Evolutionary conservation across 2,329 filamentous ascomycete species (phyloP), one percentile per base, ranked within the genome.

Genomic region (Delphinella strobiligena): DNA sequence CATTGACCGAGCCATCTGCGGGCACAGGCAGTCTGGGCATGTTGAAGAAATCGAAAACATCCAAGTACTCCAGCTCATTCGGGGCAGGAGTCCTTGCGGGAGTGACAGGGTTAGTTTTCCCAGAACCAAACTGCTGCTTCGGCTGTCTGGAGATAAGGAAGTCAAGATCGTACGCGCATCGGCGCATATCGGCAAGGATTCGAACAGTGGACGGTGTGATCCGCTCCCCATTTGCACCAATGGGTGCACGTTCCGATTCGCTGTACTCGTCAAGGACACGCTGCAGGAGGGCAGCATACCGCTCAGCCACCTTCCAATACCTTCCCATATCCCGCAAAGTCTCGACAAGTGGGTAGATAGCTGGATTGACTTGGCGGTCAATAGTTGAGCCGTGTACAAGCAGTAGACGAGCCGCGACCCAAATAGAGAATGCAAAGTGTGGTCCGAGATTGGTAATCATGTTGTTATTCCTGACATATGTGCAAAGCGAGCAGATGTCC

Each of bases 1-100:
- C 5, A 49, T 46, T 43, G 54, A 44, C 19, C 46, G 52, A 42
- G 52, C 51, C 49, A 12, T 43, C 47, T n/a, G 52, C 48, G 38
- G 56, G 58, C 5, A 47, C 52, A 36, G 73, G 72, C 17, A 94
- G 64, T 14, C 86, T 69, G 1, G 88, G 88, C 41, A 93, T 78
- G 55, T 94, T 94, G 68, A 94, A 95, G 55, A 93, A 94, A 51
- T 91, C 85, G 56, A 95, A 94, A 0, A 94, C 83, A 51, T 94
- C 87, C 2, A 94, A 67, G 55, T 93, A 93, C 56, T 93, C 88
- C 3, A 94, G 67, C 53, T 93, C 86, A 49, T 91, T 85, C 1
- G 82, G 74, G 8, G 78, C 82, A 1, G 84, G 82, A 35, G 45
- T 54, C 42, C 58, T 38, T 47, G 40, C 65, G 48, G 44, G 57